Conservation (phyloP, 1,139 yeast genomes). For the Debaryomyces sp. region DNA sequence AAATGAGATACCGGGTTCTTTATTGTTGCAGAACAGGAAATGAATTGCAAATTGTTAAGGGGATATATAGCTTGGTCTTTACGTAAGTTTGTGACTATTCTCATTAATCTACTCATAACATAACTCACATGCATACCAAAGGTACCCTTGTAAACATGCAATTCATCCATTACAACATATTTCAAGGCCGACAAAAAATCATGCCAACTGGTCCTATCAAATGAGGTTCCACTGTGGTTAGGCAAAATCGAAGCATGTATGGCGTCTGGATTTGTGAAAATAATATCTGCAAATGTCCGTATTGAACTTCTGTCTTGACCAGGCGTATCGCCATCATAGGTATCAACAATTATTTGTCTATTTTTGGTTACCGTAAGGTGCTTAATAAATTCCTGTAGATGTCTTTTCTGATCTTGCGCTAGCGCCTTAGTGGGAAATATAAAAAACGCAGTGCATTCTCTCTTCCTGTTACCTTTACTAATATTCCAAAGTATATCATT, state of each 20-base stretch:
- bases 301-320: conserved; percentile 52
- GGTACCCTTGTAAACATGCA: conserved; percentile 86
- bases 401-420: conserved; percentile 93
- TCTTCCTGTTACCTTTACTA: conserved; percentile 19
- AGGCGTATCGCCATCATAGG: conserved; percentile 94
- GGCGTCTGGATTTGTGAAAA: conserved; percentile 95
- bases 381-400: conserved; percentile 62
- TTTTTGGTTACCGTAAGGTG: conserved; percentile 38
- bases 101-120: conserved; percentile 69
- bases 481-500: conserved; percentile 53
- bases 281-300: conserved; percentile 67
- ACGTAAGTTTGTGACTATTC: conserved; percentile 18
- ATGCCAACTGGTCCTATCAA: conserved; percentile 54
- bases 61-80: conserved; percentile 8
- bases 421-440: conserved; percentile 96
- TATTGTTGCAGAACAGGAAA: conserved; percentile 94
- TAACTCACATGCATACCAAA: conserved; percentile 92
- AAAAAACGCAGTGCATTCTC: conserved; percentile 68
- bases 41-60: conserved; percentile 49
- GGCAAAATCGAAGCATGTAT: conserved; percentile 86
- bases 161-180: conserved; percentile 84
- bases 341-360: conserved; percentile 56
- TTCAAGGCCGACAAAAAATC: conserved; percentile 63
- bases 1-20: conserved; percentile 72
- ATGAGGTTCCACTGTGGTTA: conserved; percentile 44